Base-by-base conservation (phyloP, 2,329 filamentous ascomycete species). In the Eutypella sp. region DNA sequence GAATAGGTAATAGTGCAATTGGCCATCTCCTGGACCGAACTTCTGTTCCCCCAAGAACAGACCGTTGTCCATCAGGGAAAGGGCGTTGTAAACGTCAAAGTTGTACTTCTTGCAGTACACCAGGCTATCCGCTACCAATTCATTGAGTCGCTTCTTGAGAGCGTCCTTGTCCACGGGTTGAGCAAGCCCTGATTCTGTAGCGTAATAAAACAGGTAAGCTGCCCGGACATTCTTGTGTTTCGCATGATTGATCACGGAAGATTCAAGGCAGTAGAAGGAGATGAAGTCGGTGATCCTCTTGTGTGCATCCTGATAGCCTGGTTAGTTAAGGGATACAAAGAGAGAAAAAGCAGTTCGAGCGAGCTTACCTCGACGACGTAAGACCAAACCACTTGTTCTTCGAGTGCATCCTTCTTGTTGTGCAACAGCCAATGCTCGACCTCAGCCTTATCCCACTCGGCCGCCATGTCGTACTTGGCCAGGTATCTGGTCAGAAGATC, bases 191-290 rank as follows among this genome's bases (percentile, higher is more conserved):
- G 79, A 73, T 59, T 96, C 89, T 6, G 86, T 87, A 47, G 88
- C 93, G 64, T 99, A 99, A 76, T 99, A 99, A 73, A 92, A 99
- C 45, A 97, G 79, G 68, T 99, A 99, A 24, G 93, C 93, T 3
- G 92, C 93, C 54, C 85, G 86, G 59, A 99, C 83, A 47, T 82
- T 81, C 48, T 82, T 78, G 70, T 95, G 85, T 64, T 87, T 87
- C 39, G 80, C 72, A 61, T 89, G 82, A 56, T 85, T 84, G 59
- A 99, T 95, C 47, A 96, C 87, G 2, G 89, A 93, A 15, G 90
- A 96, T 65, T 96, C 90, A 27, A 99, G 84, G 62, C 83, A 84
- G 75, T 97, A 99, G 72, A 97, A 99, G 31, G 90, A 96, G 71
- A 96, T 86, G 71, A 96, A 96, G 68, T 99, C 93, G 31, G 89